Evolutionary conservation across 2,329 filamentous ascomycete genomes (phyloP).

Genomic region (Penicillium sclerotiorum): DNA sequence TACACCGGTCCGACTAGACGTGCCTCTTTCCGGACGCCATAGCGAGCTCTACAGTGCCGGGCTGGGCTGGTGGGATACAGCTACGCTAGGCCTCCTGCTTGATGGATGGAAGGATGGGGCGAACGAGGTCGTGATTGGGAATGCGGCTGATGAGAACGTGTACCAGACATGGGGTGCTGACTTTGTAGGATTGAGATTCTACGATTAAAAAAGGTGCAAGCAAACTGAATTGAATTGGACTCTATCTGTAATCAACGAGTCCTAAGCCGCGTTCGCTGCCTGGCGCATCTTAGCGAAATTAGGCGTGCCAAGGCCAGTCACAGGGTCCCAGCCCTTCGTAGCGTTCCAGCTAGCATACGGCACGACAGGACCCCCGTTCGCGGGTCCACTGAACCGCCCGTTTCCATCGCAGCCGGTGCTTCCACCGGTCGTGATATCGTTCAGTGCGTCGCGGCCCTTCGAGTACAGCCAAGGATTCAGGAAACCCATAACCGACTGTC

Average conservation of each 20-base stretch:
- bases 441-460: conserved; percentile 45
- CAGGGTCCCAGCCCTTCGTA: conserved; percentile 55
- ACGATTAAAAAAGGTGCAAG: conserved; percentile 13
- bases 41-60: conserved; percentile 46
- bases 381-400: conserved; percentile 44
- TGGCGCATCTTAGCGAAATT: conserved; percentile 31
- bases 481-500: conserved; percentile 58
- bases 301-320: conserved; percentile 48
- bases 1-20: conserved; percentile 49
- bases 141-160: conserved; percentile 30
- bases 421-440: conserved; percentile 52
- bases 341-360: conserved; percentile 55
- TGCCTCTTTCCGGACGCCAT: conserved; percentile 47
- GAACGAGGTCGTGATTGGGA: conserved; percentile 41
- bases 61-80: conserved; percentile 55
- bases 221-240: too few species aligned
- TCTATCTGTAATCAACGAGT: too few species aligned
- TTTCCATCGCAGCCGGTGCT: conserved; percentile 51
- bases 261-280: conserved; percentile 11
- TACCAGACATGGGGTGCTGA: conserved; percentile 35
- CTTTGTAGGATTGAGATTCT: conserved; percentile 40
- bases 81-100: conserved; percentile 48
- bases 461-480: conserved; percentile 64
- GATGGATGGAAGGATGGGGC: conserved; percentile 50
- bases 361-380: conserved; percentile 43